Conservation (phyloP, 148 eudicot species). For the Rhododendron molle region DNA sequence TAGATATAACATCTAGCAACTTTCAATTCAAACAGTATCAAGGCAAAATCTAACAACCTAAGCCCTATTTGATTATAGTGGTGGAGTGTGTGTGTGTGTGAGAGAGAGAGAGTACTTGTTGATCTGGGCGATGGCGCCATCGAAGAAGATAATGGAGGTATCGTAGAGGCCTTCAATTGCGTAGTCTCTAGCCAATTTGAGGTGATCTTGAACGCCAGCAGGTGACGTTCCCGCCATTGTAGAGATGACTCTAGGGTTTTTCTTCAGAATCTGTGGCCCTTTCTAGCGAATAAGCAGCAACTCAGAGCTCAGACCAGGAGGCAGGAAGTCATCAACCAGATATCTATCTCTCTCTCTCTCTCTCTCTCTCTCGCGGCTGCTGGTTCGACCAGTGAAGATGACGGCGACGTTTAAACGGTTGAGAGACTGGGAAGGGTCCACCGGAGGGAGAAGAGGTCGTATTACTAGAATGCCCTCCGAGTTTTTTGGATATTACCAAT, state of each 20-base stretch:
- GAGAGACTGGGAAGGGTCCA: conserved; percentile 7
- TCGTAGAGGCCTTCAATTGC: conserved; percentile 93
- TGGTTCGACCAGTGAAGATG: conserved; percentile 3
- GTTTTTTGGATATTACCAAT: not conserved
- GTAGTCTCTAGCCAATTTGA: conserved; percentile 91
- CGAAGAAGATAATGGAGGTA: conserved; percentile 96
- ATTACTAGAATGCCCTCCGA: conserved; percentile 16
- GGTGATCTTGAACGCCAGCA: conserved; percentile 84
- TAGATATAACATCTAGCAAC: not conserved
- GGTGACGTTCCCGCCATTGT: conserved; percentile 65
- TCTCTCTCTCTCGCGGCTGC: conserved; percentile 2
- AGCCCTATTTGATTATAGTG: not conserved
- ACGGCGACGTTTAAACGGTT: conserved; percentile 26
- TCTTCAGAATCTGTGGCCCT: conserved; percentile 1
- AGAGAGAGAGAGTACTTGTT: conserved; percentile 54
- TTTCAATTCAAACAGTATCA: conserved; percentile 3
- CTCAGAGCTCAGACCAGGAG: not conserved
- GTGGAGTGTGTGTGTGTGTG: not conserved
- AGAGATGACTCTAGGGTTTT: not conserved
- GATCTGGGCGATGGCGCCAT: conserved; percentile 99
- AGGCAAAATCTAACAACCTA: not conserved
- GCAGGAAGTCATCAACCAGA: not conserved
- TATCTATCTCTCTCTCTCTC: conserved; percentile 4
- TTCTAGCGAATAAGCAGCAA: not conserved
- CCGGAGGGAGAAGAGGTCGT: not conserved